Conservation (phyloP, 768 basidiomycete species). For the Rubroboletus pulcherrimus region DNA sequence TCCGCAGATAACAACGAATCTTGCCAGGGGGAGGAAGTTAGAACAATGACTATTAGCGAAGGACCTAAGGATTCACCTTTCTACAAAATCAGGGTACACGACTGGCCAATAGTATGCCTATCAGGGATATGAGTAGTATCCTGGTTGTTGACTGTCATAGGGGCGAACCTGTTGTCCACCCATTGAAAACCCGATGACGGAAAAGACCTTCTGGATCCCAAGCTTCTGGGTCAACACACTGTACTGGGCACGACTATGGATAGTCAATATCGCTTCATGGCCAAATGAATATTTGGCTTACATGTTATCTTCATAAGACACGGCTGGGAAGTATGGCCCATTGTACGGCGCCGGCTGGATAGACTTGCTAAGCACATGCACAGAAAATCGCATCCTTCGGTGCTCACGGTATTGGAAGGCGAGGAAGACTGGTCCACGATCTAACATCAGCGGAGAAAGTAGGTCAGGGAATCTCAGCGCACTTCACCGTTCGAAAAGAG, state of each 20-base stretch:
- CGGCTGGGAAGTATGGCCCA: conserved; percentile 54
- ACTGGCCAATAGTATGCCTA: conserved; percentile 58
- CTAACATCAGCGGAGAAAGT: background rate
- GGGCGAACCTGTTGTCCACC: conserved; percentile 46
- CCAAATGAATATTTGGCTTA: conserved; percentile 20
- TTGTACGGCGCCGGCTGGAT: conserved; percentile 51
- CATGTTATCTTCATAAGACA: conserved; percentile 59
- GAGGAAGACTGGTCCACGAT: conserved; percentile 46
- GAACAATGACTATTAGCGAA: background rate
- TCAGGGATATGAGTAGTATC: background rate
- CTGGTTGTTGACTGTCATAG: background rate
- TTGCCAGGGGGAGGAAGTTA: conserved; percentile 14
- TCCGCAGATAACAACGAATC: conserved; percentile 50
- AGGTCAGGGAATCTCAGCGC: conserved; percentile 1
- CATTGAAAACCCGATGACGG: conserved; percentile 57
- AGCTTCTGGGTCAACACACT: conserved; percentile 46
- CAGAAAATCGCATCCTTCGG: background rate
- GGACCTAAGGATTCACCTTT: conserved; percentile 33
- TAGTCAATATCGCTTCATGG: background rate
- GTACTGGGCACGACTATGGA: conserved; percentile 50
- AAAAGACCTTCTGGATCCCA: conserved; percentile 41
- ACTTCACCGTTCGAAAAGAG: conserved; percentile 61
- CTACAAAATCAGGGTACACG: conserved; percentile 51
- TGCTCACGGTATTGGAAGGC: conserved; percentile 45
- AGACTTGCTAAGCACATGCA: background rate